Base-by-base conservation (phyloP, 495 filamentous ascomycete genomes). In the Penicillium angulare region DNA sequence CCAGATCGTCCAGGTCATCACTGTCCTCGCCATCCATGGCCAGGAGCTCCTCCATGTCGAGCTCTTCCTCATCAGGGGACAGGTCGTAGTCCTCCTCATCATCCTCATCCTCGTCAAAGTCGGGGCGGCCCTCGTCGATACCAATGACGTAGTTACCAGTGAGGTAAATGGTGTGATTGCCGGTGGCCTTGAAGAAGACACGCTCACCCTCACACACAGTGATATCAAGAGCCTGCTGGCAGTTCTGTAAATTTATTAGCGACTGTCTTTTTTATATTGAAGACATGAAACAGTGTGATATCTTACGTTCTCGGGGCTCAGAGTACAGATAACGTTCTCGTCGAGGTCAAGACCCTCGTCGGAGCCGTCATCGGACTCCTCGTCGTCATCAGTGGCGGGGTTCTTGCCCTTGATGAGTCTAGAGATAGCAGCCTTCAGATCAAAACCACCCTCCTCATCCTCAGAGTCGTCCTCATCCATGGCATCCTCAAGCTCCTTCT, bases 221-320 rank as follows among this genome's bases (percentile, higher is more conserved):
- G 62, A 99, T 86, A 65, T 97, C 89, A 33, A 99, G 83, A n/a
- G 93, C 69, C 66, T 99, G 93, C 70, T 99, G 93, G 79, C 84
- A 95, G 73, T 86, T 81, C 93, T 98, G 56, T 32, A 18, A 56
- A 15, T 47, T 47, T 34, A 53, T 58, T 57, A 57, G 36, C 21
- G 43, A 45, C 34, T 34, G 5, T 26, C 16, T 21, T 10, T 18
- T n/a, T 2, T 0, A 15, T 10, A 27, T 10, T 5, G 21, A 21
- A 41, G 38, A 21, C 38, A 22, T 17, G 29, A 18, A 8, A 26
- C 5, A 26, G n/a, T 42, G 55, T 36, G 16, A 48, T 12, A 18
- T 20, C 77, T 56, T 76, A 88, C 86, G 78, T 79, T 82, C 68
- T 88, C 82, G 29, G 91, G 85, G 74, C 95, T 92, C 32, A 99